Evolutionary conservation across 352 stramenopile genomes (phyloP), one percentile per base, ranked within the genome.

Genomic region (Elongisporangium undulatum): DNA sequence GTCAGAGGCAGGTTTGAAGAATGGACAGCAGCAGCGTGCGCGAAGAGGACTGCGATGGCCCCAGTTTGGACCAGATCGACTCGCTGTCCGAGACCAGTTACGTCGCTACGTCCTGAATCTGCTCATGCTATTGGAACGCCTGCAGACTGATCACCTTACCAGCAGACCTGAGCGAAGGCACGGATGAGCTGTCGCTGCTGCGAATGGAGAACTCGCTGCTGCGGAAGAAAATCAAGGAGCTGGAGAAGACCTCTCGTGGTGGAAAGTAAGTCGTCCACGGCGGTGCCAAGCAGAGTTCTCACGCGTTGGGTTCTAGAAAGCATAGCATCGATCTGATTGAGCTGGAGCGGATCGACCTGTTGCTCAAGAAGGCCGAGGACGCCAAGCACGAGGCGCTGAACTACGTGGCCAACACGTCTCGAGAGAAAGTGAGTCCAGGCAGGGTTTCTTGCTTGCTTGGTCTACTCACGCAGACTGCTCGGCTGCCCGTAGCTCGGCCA

Each of bases 361-460:
- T 94, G n/a, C 62, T 94, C 17, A 82, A 85, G 64, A 89, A 85
- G 74, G 85, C 85, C 41, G 79, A 89, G 77, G 71, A 90, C 26
- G 85, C 85, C 9, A 94, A 94, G 41, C 59, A 70, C 9, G 85
- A 94, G 51, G 82, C 85, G 21, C 79, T 89, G 68, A 81, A 74
- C 53, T 94, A 88, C 45, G 75, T 77, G 21, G 70, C 80, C 16
- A 94, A 79, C 50, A 88, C 85, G 21, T 89, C 85, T 0, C 67
- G 80, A 54, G 85, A 94, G 21, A 92, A 92, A 71, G 84, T 92
- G 49, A n/a, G n/a, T 52, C 29, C 4, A 29, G 52, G 51, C 2
- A 19, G 16, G 7, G 26, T 4, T 0, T 50, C 51, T 53, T 34
- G 7, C 51, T 53, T 34, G 7, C 15, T 51, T 26, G 19, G 12